A percentile compares a stretch with the other conserved stretches of the same genome.
phyloP scores from a whole-genome alignment of 345 rosid species.

The Zanthoxylum bungeanum region DNA sequence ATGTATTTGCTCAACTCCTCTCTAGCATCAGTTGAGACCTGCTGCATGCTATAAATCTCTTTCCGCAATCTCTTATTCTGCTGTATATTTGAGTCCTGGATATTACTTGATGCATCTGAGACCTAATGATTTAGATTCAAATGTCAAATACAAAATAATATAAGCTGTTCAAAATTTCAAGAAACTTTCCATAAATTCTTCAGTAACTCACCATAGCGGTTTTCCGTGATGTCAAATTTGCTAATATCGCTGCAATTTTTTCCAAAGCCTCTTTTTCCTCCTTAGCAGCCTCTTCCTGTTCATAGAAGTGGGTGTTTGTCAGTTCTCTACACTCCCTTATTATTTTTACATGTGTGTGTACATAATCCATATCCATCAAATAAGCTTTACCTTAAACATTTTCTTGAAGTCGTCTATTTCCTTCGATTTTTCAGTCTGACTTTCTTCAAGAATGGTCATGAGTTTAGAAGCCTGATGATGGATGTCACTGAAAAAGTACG shows the following conservation, averaged over 20 bases:
- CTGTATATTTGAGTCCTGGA: conserved; percentile 34
- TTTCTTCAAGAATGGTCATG: conserved; percentile 42
- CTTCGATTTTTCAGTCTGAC: conserved; percentile 45
- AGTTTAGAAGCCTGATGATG: conserved; percentile 52
- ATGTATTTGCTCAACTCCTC: conserved; percentile 46
- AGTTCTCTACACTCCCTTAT: neutral
- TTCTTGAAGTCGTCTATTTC: conserved; percentile 57
- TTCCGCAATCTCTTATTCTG: conserved; percentile 55
- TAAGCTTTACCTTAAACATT: conserved; percentile 51
- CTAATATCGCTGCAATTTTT: conserved; percentile 59
- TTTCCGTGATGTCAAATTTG: conserved; percentile 60
- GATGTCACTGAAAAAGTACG: conserved; percentile 52
- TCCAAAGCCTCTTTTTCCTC: conserved; percentile 73
- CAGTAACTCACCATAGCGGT: conserved; percentile 49
- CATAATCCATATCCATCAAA: neutral
- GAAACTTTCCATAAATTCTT: neutral
- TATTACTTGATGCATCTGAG: conserved; percentile 51
- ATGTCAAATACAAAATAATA: conserved; percentile 15
- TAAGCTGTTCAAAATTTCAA: neutral
- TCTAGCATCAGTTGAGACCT: conserved; percentile 49
- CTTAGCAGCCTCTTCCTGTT: conserved; percentile 75
- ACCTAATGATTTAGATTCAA: conserved; percentile 39
- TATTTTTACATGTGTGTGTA: neutral
- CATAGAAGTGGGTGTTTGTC: conserved; percentile 10
- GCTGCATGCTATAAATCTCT: conserved; percentile 58